These are phyloP conservation scores for Durotheca rogersii DNA, from an alignment of 495 filamentous ascomycete genomes.

Conservation along the genomic window DNA sequence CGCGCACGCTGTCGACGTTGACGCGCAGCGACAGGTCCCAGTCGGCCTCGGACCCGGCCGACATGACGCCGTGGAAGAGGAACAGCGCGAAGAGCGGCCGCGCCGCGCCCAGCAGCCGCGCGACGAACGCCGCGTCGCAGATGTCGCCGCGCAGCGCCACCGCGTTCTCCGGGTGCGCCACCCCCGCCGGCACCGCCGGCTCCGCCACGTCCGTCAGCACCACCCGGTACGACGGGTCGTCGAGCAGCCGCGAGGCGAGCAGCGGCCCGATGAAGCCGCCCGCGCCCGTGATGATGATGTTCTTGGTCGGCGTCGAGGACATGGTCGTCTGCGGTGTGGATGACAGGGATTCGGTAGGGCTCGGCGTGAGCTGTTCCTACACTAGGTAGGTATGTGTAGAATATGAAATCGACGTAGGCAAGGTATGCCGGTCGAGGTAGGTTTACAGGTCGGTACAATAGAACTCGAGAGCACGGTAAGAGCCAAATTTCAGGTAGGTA, in stretches of 20 bases:
- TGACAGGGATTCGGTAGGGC: no score
- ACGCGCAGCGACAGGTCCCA: slow-evolving; percentile 71
- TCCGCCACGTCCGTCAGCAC: slow-evolving; percentile 65
- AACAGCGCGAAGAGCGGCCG: slow-evolving; percentile 63
- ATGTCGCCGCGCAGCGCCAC: slow-evolving; percentile 64
- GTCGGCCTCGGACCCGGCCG: slow-evolving; percentile 70
- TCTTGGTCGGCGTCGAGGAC: no score
- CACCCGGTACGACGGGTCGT: slow-evolving; percentile 55
- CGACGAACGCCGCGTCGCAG: slow-evolving; percentile 50
- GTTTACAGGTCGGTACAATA: background rate
- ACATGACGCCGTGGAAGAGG: slow-evolving; percentile 87
- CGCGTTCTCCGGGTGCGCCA: slow-evolving; percentile 54
- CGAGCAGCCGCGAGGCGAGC: slow-evolving; percentile 62
- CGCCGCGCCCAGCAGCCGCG: slow-evolving; percentile 47
- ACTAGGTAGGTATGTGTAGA: background rate
- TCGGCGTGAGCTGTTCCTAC: no score
- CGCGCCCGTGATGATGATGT: slow-evolving; percentile 72
- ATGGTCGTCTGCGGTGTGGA: no score
- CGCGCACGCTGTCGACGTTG: slow-evolving; percentile 71
- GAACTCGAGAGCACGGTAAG: no score
- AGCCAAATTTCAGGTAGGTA: no score
- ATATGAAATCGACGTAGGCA: background rate
- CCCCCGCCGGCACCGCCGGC: slow-evolving; percentile 54
- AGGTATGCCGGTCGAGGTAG: background rate
- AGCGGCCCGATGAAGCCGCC: slow-evolving; percentile 71